Base-by-base conservation (phyloP, 208 protist genomes). In the Acanthamoeba triangularis region DNA sequence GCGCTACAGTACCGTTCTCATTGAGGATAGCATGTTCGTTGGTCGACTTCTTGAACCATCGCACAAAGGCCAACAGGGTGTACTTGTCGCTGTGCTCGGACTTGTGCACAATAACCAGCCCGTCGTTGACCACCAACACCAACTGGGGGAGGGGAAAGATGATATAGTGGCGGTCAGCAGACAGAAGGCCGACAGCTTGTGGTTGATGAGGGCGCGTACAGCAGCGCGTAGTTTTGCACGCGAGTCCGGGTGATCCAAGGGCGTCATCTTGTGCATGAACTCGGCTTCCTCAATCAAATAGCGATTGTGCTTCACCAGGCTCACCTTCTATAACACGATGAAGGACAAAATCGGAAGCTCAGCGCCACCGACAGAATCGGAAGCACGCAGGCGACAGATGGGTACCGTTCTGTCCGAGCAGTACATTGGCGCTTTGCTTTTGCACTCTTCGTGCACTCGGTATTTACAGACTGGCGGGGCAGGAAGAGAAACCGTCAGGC, bases 281-380 rank as follows among this genome's bases (percentile, higher is more conserved):
- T 92, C 61, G 23, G 59, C 85, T 44, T 92, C 85, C 61, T 92
- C 85, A 30, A 92, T 47, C 23, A 92, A 33, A 44, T 92, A 92
- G 14, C 85, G 85, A 25, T 92, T 92, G 56, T 92, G 85, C 85
- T 92, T 92, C 56, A 92, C 85, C 13, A 92, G 54, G 85, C 59
- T 74, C 54, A 92, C 61, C 37, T 92, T 92, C 85, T 92, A 69
- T 13, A 69, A n/a, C 13, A 41, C 1, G 23, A 41, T 16, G 5
- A 76, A 35, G 14, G 3, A 41, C 1, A 44, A 3, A 41, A 3
- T 41, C 37, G 30, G 14, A 76, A 76, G 13, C 35, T 41, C 0
- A 41, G 74, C 14, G 74, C 8, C 16, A 28, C 7, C 11, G 69
- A n/a, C 28, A 37, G 11, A 41, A 41, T 11, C 11, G 25, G 18